These are phyloP conservation scores for Cladophialophora yegresii DNA, from an alignment of 2,329 filamentous ascomycete species.

Conservation along the genomic window DNA sequence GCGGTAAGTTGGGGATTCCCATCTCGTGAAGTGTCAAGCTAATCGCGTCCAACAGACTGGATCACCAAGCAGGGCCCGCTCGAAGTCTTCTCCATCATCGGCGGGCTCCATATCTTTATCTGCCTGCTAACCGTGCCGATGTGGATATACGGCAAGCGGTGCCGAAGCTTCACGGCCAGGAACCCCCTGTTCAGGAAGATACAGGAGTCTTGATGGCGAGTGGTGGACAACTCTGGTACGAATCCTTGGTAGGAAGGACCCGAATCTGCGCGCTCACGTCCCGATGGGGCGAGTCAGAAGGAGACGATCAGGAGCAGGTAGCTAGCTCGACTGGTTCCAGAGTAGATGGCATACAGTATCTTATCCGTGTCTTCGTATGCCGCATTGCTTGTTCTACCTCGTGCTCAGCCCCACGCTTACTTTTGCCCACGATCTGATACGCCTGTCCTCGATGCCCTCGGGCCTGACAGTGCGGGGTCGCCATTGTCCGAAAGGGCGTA, in stretches of 20 bases:
- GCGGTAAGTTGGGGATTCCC: slow-evolving; percentile 2
- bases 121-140: slow-evolving; percentile 34
- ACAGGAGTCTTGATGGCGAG: slow-evolving; percentile 18
- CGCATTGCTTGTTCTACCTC: neutral
- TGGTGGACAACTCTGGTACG: neutral
- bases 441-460: neutral
- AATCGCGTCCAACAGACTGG: slow-evolving; percentile 36
- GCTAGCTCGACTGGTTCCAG: neutral
- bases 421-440: neutral
- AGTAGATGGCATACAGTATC: neutral
- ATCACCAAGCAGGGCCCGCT: slow-evolving; percentile 40
- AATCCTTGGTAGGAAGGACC: too few species aligned
- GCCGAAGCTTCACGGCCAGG: slow-evolving; percentile 40
- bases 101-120: slow-evolving; percentile 42
- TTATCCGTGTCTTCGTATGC: neutral
- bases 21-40: neutral
- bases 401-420: neutral
- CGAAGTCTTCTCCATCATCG: slow-evolving; percentile 42
- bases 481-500: slow-evolving; percentile 1
- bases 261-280: too few species aligned
- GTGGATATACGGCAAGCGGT: slow-evolving; percentile 34
- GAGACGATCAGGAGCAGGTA: neutral
- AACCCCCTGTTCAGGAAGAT: slow-evolving; percentile 25
- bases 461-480: neutral
- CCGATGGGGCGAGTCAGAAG: neutral